Conservation (phyloP, 148 eudicot species). For the Mesembryanthemum crystallinum region DNA sequence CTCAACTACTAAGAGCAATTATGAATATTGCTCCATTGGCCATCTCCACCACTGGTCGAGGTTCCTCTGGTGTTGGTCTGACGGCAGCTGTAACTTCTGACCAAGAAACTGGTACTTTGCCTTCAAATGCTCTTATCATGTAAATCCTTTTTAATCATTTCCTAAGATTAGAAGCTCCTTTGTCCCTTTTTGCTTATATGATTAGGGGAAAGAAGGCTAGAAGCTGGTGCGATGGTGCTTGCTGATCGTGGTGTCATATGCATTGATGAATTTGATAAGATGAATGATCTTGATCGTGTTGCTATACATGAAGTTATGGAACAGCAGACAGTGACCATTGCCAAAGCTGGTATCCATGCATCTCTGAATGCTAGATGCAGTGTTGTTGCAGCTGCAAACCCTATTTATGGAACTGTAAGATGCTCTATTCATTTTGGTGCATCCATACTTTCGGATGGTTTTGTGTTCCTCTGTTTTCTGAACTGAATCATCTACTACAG, state of each 20-base stretch:
- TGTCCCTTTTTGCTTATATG: neutral
- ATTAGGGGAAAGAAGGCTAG: constrained; percentile 94
- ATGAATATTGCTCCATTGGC: constrained; percentile 99
- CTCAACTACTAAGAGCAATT: constrained; percentile 93
- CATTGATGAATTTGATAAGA: constrained; percentile 98
- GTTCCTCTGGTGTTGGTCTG: constrained; percentile 98
- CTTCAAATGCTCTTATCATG: neutral
- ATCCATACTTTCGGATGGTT: neutral
- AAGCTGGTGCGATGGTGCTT: constrained; percentile 99
- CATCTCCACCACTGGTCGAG: constrained; percentile 96
- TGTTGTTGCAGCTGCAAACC: constrained; percentile 99
- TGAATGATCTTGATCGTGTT: constrained; percentile 99
- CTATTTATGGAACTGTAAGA: constrained; percentile 98
- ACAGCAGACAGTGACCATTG: constrained; percentile 99
- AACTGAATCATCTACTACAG: constrained; percentile 39
- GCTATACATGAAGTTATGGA: constrained; percentile 99
- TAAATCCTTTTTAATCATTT: neutral
- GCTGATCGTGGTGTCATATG: constrained; percentile 99
- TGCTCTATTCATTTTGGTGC: constrained; percentile 1
- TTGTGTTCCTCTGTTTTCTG: constrained; percentile 1
- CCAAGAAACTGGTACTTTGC: constrained; percentile 84
- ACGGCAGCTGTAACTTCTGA: constrained; percentile 99
- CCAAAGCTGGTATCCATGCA: constrained; percentile 99
- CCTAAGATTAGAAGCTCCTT: neutral
- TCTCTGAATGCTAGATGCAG: constrained; percentile 99